Evolutionary conservation across 495 filamentous ascomycete genomes (phyloP).

Genomic region (Aspergillus biplanus): DNA sequence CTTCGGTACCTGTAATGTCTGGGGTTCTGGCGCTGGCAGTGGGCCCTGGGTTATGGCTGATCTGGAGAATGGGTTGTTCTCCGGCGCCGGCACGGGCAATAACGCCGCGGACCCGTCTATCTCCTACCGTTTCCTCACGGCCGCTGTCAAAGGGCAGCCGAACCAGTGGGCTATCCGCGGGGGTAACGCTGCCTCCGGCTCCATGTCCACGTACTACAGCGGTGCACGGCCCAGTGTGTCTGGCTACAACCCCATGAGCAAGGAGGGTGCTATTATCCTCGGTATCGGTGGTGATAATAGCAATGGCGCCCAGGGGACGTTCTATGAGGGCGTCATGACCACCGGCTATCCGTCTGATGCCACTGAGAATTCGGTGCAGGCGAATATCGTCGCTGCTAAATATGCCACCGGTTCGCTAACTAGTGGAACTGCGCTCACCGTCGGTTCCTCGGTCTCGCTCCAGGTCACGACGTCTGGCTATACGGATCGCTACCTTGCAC

Average conservation of each 20-base stretch:
- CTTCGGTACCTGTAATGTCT: conserved; percentile 51
- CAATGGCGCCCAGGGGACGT: conserved; percentile 57
- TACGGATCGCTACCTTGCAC: conserved; percentile 54
- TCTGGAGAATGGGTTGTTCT: conserved; percentile 63
- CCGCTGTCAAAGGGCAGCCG: conserved; percentile 54
- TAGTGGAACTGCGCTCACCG: conserved; percentile 51
- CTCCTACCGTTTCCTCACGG: conserved; percentile 54
- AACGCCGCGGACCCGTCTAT: conserved; percentile 54
- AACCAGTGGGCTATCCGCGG: conserved; percentile 59
- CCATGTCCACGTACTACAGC: conserved; percentile 58
- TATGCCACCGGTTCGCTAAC: conserved; percentile 52
- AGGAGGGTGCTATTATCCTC: conserved; percentile 64
- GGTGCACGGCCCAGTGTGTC: conserved; percentile 49
- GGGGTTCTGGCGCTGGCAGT: conserved; percentile 55
- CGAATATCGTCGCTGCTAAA: conserved; percentile 59
- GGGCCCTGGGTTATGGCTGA: conserved; percentile 67
- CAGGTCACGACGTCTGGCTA: conserved; percentile 53
- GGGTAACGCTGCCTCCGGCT: conserved; percentile 54
- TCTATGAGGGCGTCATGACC: conserved; percentile 66
- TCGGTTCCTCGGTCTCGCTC: conserved; percentile 54
- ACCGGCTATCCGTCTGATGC: conserved; percentile 58
- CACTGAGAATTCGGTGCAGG: conserved; percentile 59
- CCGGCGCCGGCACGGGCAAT: conserved; percentile 39
- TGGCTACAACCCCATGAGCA: conserved; percentile 63
- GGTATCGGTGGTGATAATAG: conserved; percentile 64